Conservation (phyloP, 2,329 filamentous ascomycete species). For the Hortaea werneckii region DNA sequence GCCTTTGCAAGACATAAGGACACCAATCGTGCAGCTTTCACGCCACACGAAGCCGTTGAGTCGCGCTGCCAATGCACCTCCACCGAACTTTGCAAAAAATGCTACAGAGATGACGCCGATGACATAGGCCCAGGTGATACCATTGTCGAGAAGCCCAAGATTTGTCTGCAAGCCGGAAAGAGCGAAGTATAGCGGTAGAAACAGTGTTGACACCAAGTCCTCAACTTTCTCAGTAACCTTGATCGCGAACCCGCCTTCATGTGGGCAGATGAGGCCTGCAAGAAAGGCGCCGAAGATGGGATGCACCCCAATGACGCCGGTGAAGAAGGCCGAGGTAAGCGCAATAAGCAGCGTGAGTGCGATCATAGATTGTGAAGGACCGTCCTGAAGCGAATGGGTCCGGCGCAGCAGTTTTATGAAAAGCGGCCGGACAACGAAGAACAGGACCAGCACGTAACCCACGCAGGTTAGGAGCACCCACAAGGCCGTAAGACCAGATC, state of each 20-base stretch:
- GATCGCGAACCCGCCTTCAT: conserved; percentile 82
- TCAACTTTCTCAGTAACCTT: conserved; percentile 90
- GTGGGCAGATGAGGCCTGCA: conserved; percentile 78
- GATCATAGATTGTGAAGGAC: conserved; percentile 76
- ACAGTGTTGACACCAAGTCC: conserved; percentile 73
- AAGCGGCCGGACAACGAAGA: conserved; percentile 59
- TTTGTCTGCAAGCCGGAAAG: conserved; percentile 84
- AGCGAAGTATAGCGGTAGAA: conserved; percentile 87
- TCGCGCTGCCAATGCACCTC: conserved; percentile 68
- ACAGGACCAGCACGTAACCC: conserved; percentile 67
- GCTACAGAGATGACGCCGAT: conserved; percentile 72
- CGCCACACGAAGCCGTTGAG: conserved; percentile 74
- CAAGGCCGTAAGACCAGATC: conserved; percentile 68
- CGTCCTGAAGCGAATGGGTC: conserved; percentile 72
- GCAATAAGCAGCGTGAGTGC: conserved; percentile 71
- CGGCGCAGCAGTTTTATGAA: conserved; percentile 66
- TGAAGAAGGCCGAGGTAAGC: conserved; percentile 74
- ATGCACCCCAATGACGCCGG: conserved; percentile 82
- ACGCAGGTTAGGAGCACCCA: conserved; percentile 70
- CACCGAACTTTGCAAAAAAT: conserved; percentile 74
- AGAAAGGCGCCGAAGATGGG: conserved; percentile 91
- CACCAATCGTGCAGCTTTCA: conserved; percentile 78
- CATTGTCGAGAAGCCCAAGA: conserved; percentile 69
- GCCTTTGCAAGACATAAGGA: conserved; percentile 93
- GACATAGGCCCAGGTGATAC: conserved; percentile 83